Evolutionary conservation across 345 rosid genomes (phyloP).

Genomic region (Geranium rotundifolium): DNA sequence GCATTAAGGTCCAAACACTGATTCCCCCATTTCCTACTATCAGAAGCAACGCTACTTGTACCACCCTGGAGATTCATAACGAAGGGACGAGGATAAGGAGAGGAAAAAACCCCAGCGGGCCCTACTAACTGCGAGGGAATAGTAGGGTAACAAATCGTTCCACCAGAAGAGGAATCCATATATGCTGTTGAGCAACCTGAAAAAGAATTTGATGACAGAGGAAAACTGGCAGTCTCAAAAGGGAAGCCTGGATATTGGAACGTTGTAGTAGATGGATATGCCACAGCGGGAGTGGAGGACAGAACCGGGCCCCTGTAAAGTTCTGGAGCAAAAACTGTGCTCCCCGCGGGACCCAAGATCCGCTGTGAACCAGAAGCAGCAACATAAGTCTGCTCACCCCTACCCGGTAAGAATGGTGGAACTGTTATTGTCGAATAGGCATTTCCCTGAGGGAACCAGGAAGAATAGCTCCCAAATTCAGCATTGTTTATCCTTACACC

Average conservation of each 20-base stretch:
- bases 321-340: slow-evolving; percentile 49
- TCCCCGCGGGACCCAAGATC: slow-evolving; percentile 43
- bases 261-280: slow-evolving; percentile 41
- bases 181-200: slow-evolving; percentile 59
- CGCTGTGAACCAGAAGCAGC: slow-evolving; percentile 52
- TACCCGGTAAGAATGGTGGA: slow-evolving; percentile 48
- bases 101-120: slow-evolving; percentile 40
- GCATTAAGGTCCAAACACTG: slow-evolving; percentile 71
- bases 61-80: slow-evolving; percentile 51
- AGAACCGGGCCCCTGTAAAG: slow-evolving; percentile 55
- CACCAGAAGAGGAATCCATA: slow-evolving; percentile 57
- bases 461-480: slow-evolving; percentile 44
- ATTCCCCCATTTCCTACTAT: slow-evolving; percentile 56
- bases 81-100: slow-evolving; percentile 52
- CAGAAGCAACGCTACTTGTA: slow-evolving; percentile 29
- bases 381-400: slow-evolving; percentile 61
- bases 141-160: slow-evolving; percentile 51
- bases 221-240: slow-evolving; percentile 50
- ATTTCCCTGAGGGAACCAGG: slow-evolving; percentile 60
- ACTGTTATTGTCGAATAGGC: slow-evolving; percentile 42
- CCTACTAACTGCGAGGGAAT: slow-evolving; percentile 57
- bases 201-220: slow-evolving; percentile 47
- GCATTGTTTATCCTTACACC: slow-evolving; percentile 36
- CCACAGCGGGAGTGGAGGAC: slow-evolving; percentile 63
- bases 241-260: slow-evolving; percentile 58